A percentile compares a stretch with the other conserved stretches of the same genome.
These are phyloP conservation scores for Salix udensis DNA, from an alignment of 345 rosid species.

Conservation along the genomic window DNA sequence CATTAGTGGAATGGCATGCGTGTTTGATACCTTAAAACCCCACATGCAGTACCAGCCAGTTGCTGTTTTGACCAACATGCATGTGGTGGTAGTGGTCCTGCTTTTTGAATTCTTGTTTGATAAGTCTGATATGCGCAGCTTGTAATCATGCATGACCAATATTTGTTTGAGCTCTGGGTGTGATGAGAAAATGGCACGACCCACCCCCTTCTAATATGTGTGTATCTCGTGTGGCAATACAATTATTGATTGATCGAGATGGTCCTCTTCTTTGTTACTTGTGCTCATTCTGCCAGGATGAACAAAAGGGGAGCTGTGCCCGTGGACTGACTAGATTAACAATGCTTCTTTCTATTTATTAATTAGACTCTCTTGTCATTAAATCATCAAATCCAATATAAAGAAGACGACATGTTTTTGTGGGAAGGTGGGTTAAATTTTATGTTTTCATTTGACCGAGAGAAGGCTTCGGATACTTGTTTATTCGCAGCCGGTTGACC, in stretches of 20 bases:
- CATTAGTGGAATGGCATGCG: neutral
- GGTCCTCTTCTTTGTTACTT: neutral
- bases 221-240: neutral
- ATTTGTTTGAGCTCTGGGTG: neutral
- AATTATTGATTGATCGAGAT: conserved; percentile 3
- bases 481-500: too few relatives aligned
- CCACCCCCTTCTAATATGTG: neutral
- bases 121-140: neutral
- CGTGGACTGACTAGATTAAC: neutral
- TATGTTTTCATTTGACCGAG: too few relatives aligned
- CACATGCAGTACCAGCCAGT: neutral
- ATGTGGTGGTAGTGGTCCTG: neutral
- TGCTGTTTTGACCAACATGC: neutral
- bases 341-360: neutral
- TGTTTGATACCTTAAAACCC: conserved; percentile 2
- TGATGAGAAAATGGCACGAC: neutral
- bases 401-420: neutral
- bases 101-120: neutral
- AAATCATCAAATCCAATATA: neutral
- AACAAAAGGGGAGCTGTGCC: neutral
- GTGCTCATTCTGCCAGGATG: neutral
- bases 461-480: too few relatives aligned
- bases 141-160: neutral
- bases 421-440: too few relatives aligned
- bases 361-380: neutral